These are phyloP conservation scores for Colletotrichum sp. DNA, from an alignment of 2,329 filamentous ascomycete species.

Conservation along the genomic window DNA sequence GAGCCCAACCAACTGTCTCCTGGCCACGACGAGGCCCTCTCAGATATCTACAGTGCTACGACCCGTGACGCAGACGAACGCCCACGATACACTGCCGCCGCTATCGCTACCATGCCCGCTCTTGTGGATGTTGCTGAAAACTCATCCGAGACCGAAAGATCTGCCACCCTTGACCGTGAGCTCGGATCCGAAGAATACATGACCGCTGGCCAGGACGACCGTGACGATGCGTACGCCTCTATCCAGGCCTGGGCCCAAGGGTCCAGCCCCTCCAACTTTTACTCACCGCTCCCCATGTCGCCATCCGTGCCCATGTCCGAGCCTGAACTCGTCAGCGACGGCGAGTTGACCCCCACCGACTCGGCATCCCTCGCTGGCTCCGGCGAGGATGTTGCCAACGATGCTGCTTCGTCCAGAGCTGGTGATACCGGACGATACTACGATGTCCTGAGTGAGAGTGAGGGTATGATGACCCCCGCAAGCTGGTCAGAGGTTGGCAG, in stretches of 20 bases:
- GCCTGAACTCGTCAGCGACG: conserved; percentile 55
- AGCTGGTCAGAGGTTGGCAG: conserved; percentile 72
- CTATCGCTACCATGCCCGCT: conserved; percentile 27
- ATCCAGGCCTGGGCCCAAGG: conserved; percentile 70
- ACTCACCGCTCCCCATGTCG: conserved; percentile 63
- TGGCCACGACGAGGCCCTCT: conserved; percentile 51
- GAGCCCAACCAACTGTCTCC: conserved; percentile 47
- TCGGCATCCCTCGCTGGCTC: conserved; percentile 60
- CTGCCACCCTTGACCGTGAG: conserved; percentile 29
- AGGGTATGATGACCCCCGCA: conserved; percentile 62
- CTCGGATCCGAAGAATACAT: conserved; percentile 53
- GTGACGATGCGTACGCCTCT: conserved; percentile 57
- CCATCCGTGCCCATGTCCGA: conserved; percentile 56
- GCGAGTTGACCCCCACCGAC: conserved; percentile 64
- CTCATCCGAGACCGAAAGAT: conserved; percentile 10
- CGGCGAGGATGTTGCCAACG: conserved; percentile 51
- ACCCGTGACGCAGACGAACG: conserved; percentile 41
- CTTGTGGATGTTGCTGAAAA: conserved; percentile 36
- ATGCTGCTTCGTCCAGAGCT: conserved; percentile 40
- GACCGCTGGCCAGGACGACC: conserved; percentile 54
- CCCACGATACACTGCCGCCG: conserved; percentile 21
- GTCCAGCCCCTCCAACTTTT: conserved; percentile 56
- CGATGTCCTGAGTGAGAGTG: conserved; percentile 65
- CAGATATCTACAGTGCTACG: conserved; percentile 64
- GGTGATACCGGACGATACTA: conserved; percentile 45